A percentile compares a stretch with the other conserved stretches of the same genome.
Conservation (phyloP, 805 yeast genomes). For the Saccharomycopsis amapae region DNA sequence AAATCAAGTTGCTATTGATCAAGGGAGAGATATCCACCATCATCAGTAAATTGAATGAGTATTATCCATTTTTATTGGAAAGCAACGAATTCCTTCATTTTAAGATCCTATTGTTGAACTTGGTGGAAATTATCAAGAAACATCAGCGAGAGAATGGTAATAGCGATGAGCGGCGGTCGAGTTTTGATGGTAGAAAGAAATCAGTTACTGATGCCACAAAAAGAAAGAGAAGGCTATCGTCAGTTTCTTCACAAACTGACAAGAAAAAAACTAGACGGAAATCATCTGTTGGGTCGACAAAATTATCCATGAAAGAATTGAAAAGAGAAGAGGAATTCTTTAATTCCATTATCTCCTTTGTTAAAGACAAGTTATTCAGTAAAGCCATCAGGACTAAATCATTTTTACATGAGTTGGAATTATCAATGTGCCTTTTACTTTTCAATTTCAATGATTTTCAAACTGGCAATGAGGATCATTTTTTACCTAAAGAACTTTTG, state of each 20-base stretch:
- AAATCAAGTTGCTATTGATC: slow-evolving; percentile 46
- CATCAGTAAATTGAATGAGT: slow-evolving; percentile 46
- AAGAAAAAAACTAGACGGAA: slow-evolving; percentile 16
- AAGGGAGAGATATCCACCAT: slow-evolving; percentile 57
- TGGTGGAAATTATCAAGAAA: slow-evolving; percentile 74
- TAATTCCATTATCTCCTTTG: slow-evolving; percentile 47
- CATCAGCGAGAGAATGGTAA: slow-evolving; percentile 31
- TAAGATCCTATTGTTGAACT: slow-evolving; percentile 59
- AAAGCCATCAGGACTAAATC: slow-evolving; percentile 51
- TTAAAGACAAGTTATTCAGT: slow-evolving; percentile 52
- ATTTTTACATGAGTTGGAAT: slow-evolving; percentile 66
- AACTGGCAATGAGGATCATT: slow-evolving; percentile 48
- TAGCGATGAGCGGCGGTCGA: neutral
- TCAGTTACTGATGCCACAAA: neutral
- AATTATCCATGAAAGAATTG: slow-evolving; percentile 7
- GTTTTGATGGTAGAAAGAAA: neutral
- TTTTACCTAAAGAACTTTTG: slow-evolving; percentile 57
- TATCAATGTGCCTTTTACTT: slow-evolving; percentile 73
- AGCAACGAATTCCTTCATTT: slow-evolving; percentile 60
- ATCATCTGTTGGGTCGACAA: slow-evolving; percentile 4
- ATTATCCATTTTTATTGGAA: slow-evolving; percentile 61
- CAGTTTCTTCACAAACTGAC: slow-evolving; percentile 1
- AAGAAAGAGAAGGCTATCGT: slow-evolving; percentile 15
- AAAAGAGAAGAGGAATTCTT: slow-evolving; percentile 42
- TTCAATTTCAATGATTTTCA: slow-evolving; percentile 25